Evolutionary conservation across 495 filamentous ascomycete genomes (phyloP).

Genomic region (Ramalina peruviana): DNA sequence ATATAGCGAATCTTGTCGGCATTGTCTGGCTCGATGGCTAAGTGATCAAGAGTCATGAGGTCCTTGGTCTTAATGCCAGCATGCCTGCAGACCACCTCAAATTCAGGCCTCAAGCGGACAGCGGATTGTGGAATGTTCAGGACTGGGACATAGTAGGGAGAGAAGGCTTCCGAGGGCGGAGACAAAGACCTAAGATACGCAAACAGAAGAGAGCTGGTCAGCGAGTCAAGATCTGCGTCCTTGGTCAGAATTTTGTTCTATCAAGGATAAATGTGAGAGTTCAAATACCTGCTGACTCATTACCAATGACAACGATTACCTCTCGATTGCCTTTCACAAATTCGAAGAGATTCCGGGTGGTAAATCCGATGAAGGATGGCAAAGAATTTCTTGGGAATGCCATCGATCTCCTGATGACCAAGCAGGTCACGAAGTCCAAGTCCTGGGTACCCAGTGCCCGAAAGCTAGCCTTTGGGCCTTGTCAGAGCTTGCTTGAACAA

Average conservation of each 20-base stretch:
- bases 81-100: slow-evolving; percentile 32
- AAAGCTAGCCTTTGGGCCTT: too few species aligned
- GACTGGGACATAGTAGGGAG: slow-evolving; percentile 60
- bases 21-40: slow-evolving; percentile 22
- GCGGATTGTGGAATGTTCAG: slow-evolving; percentile 59
- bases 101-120: slow-evolving; percentile 67
- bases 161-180: slow-evolving; percentile 28
- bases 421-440: too few species aligned
- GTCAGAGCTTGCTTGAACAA: too few species aligned
- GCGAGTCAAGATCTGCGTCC: slow-evolving; percentile 75
- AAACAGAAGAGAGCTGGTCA: slow-evolving; percentile 71
- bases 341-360: slow-evolving; percentile 3
- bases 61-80: slow-evolving; percentile 22
- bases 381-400: slow-evolving; percentile 15
- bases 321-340: slow-evolving; percentile 2
- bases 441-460: too few species aligned
- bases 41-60: slow-evolving; percentile 31
- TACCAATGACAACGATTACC: slow-evolving; percentile 15
- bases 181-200: slow-evolving; percentile 60
- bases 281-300: slow-evolving; percentile 14
- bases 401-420: not conserved
- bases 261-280: not conserved
- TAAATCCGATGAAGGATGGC: slow-evolving; percentile 10
- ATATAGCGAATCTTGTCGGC: slow-evolving; percentile 35
- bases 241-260: not conserved